These are phyloP conservation scores for Vitis hybrid DNA, from an alignment of 177 flowering plant genomes.

Conservation along the genomic window DNA sequence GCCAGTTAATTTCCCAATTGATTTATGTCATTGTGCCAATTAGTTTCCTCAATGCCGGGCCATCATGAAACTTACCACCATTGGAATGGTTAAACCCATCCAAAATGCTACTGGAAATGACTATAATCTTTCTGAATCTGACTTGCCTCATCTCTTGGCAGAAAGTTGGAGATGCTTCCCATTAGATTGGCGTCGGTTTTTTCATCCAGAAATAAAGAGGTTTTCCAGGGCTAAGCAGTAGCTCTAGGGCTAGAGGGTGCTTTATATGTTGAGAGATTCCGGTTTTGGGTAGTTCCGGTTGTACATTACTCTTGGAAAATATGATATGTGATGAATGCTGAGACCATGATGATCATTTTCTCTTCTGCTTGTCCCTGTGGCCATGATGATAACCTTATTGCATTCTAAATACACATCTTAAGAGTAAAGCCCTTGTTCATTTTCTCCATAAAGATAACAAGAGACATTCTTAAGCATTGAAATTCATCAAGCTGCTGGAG, in stretches of 20 bases:
- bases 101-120: not conserved
- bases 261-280: not conserved
- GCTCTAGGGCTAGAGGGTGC: not conserved
- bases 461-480: no score
- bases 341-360: no score
- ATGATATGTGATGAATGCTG: not conserved
- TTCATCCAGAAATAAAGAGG: not conserved
- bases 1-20: no score
- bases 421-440: not conserved
- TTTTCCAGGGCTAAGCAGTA: not conserved
- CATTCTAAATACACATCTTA: not conserved
- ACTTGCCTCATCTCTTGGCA: constrained; percentile 8
- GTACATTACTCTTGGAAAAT: not conserved
- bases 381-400: not conserved
- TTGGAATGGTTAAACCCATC: no score
- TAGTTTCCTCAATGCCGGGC: no score
- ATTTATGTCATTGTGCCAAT: no score
- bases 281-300: not conserved
- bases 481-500: no score
- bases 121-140: not conserved
- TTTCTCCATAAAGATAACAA: no score
- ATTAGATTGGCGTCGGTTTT: not conserved
- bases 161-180: constrained; percentile 24
- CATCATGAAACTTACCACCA: no score
- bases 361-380: not conserved